Evolutionary conservation across 208 protist species (phyloP).

Genomic region (Trypanosoma grayi): DNA sequence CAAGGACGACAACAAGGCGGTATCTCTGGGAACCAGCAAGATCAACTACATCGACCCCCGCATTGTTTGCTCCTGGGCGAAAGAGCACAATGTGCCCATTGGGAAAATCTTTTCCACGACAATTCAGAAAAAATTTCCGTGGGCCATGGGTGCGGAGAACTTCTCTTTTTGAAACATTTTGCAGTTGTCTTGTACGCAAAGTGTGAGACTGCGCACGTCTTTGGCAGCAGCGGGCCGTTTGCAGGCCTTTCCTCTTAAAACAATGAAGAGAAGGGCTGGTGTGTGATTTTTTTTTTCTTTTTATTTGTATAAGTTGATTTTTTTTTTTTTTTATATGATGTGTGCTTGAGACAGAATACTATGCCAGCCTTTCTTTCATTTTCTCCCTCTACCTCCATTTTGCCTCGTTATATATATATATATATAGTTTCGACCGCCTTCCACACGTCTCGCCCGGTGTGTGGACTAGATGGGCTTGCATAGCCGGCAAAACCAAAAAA

Average conservation of each 20-base stretch:
- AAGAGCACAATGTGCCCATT: conserved; percentile 91
- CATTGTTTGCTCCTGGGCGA: conserved; percentile 97
- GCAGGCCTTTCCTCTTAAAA: too few species aligned
- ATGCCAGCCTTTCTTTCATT: neutral
- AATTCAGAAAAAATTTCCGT: conserved; percentile 97
- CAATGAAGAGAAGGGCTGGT: neutral
- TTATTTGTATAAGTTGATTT: neutral
- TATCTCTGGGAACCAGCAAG: conserved; percentile 97
- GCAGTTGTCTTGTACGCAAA: neutral
- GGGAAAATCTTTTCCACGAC: conserved; percentile 97
- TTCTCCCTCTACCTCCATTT: neutral
- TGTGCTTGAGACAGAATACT: neutral
- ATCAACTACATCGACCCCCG: conserved; percentile 99
- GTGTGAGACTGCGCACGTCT: neutral
- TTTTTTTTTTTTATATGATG: conserved; percentile 1
- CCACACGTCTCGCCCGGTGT: too few species aligned
- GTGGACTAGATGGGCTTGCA: too few species aligned
- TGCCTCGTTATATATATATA: neutral
- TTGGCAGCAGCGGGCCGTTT: too few species aligned
- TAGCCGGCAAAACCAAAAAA: too few species aligned
- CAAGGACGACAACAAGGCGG: conserved; percentile 89
- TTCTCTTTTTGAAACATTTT: conserved; percentile 63
- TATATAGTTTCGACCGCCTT: too few species aligned
- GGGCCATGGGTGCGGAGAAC: conserved; percentile 89
- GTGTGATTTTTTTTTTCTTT: neutral